Evolutionary conservation across 2,329 filamentous ascomycete genomes (phyloP), one percentile per base, ranked within the genome.

Genomic region (Diaporthe australafricana): DNA sequence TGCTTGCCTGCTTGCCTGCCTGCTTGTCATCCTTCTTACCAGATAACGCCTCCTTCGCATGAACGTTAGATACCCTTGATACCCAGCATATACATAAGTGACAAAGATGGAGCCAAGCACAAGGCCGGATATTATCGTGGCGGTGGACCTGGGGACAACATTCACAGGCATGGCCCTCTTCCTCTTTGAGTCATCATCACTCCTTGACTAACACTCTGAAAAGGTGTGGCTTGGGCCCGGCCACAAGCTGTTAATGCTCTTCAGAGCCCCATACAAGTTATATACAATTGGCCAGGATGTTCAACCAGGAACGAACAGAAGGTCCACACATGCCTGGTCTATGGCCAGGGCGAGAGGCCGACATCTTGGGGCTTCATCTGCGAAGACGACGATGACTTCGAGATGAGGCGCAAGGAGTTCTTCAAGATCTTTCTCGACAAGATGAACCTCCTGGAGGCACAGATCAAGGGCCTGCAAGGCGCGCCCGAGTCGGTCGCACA

Each of bases 341-440:
- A 88, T 75, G 72, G 67, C 35, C 84, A 84, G 42, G 71, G 77
- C 6, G 79, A 83, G 71, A 79, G 73, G 12, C 78, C 87, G 7
- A 85, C 85, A 0, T 87, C 85, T 0, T 89, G 87, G 87, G 87
- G 87, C 0, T 88, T 86, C 74, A 79, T 86, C 35, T 88, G 87
- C 50, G 83, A 84, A 32, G 84, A 87, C 11, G 81, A 85, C 20
- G 82, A 85, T 27, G 83, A 80, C 48, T 70, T 76, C 0, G 78
- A 75, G 20, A 84, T 83, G 70, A 77, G 74, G 8, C 80, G 81
- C 5, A 80, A 81, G 9, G 86, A 88, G 70, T 87, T 87, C 82
- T 89, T 89, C 82, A 89, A 89, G 75, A 87, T 87, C 72, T 88
- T 85, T 74, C 82, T 88, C 17, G 87, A 89, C 68, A 79, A 81